Evolutionary conservation across 2,329 filamentous ascomycete species (phyloP).

Genomic region (Aureobasidium subglaciale): DNA sequence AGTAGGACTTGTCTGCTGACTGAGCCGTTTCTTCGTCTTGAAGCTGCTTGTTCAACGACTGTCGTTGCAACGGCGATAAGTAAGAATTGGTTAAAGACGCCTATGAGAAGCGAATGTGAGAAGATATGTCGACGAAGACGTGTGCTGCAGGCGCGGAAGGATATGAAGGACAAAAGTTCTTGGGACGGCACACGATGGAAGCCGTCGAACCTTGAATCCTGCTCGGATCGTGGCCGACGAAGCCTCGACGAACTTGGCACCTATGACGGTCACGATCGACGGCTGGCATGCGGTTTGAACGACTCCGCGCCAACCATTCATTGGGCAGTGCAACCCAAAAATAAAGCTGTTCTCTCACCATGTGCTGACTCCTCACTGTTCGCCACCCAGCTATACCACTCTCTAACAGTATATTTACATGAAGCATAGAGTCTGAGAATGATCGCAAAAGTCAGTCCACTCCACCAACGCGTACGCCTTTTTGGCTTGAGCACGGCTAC

Average conservation of each 20-base stretch:
- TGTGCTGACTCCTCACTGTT: neutral
- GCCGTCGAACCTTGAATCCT: constrained; percentile 8
- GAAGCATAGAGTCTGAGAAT: neutral
- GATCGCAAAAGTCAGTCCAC: neutral
- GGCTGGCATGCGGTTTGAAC: neutral
- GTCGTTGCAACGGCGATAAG: neutral
- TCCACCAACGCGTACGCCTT: constrained; percentile 1
- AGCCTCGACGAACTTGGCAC: constrained; percentile 6
- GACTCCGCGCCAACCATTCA: neutral
- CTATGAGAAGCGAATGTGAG: constrained; percentile 4
- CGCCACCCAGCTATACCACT: constrained; percentile 5
- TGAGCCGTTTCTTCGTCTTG: neutral
- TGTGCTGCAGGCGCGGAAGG: neutral
- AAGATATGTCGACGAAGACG: neutral
- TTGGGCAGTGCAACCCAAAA: constrained; percentile 8
- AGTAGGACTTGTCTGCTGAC: neutral
- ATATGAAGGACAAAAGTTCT: constrained; percentile 4
- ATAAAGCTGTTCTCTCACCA: neutral
- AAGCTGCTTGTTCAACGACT: neutral
- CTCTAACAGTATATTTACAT: neutral
- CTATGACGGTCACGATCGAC: constrained; percentile 9
- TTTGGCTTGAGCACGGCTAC: constrained; percentile 3
- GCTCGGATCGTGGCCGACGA: constrained; percentile 6
- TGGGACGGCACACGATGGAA: constrained; percentile 9
- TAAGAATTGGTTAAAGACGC: neutral